These are phyloP conservation scores for Aspergillus tamarii DNA, from an alignment of 2,329 filamentous ascomycete species.

Conservation along the genomic window DNA sequence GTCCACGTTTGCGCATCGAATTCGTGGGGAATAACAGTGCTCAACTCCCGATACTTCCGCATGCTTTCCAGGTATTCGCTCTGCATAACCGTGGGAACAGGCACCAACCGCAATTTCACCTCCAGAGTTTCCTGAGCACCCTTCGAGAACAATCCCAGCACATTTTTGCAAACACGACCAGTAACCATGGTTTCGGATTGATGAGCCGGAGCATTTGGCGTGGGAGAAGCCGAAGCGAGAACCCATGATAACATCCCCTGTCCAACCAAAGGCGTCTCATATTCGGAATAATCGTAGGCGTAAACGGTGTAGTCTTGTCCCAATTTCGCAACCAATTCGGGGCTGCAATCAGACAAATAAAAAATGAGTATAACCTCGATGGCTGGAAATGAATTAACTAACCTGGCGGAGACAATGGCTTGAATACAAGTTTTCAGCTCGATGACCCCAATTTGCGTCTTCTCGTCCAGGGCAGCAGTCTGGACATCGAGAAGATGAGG, in stretches of 20 bases:
- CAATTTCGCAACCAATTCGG: conserved; percentile 76
- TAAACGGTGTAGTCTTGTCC: conserved; percentile 93
- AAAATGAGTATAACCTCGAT: background rate
- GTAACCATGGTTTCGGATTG: conserved; percentile 73
- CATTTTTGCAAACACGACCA: conserved; percentile 84
- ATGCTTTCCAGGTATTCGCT: conserved; percentile 64
- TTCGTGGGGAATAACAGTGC: conserved; percentile 59
- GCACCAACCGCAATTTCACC: conserved; percentile 84
- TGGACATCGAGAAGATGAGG: conserved; percentile 79
- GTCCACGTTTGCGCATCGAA: conserved; percentile 79
- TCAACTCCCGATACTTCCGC: conserved; percentile 63
- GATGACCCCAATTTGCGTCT: conserved; percentile 79
- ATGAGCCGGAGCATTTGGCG: conserved; percentile 57
- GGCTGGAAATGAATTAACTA: conserved; percentile 26
- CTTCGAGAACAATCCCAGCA: conserved; percentile 80
- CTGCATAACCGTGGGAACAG: conserved; percentile 68
- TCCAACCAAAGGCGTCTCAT: conserved; percentile 87
- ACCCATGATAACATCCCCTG: conserved; percentile 93
- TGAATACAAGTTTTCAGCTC: conserved; percentile 86
- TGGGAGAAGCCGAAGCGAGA: conserved; percentile 64
- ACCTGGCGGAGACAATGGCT: conserved; percentile 70
- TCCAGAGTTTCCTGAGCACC: conserved; percentile 84
- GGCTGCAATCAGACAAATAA: conserved; percentile 56
- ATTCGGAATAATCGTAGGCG: conserved; percentile 94
- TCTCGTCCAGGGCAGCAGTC: conserved; percentile 78